These are phyloP conservation scores for Orbilia ellipsospora DNA, from an alignment of 2,329 filamentous ascomycete genomes.

Conservation along the genomic window DNA sequence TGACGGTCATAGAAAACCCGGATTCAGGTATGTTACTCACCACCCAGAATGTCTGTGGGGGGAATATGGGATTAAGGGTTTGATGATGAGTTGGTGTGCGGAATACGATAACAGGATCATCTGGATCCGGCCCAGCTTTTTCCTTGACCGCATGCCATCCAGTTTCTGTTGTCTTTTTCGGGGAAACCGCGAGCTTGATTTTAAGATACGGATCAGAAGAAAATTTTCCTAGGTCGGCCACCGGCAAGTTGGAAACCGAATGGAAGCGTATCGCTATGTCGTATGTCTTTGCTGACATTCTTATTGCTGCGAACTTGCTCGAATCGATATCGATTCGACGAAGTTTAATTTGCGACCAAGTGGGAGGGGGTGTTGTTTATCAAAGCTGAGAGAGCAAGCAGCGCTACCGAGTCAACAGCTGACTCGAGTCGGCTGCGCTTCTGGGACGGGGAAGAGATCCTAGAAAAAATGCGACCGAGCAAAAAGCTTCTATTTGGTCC, in stretches of 20 bases:
- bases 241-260: conserved; percentile 50
- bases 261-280: conserved; percentile 52
- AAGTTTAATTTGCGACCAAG: too few relatives aligned
- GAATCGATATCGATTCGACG: not conserved
- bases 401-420: too few relatives aligned
- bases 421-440: too few relatives aligned
- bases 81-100: conserved; percentile 52
- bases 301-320: too few relatives aligned
- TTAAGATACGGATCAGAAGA: conserved; percentile 52
- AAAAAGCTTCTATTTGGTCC: too few relatives aligned
- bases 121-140: conserved; percentile 38
- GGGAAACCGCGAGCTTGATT: conserved; percentile 45
- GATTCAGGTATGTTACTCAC: conserved; percentile 49
- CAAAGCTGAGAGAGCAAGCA: too few relatives aligned
- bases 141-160: conserved; percentile 50
- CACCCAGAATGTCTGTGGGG: conserved; percentile 50
- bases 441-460: too few relatives aligned
- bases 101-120: conserved; percentile 52
- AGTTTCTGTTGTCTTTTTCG: conserved; percentile 32
- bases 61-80: conserved; percentile 46
- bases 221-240: conserved; percentile 52
- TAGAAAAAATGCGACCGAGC: too few relatives aligned
- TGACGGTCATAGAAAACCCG: conserved; percentile 46
- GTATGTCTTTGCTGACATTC: conserved; percentile 29
- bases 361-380: too few relatives aligned